Base-by-base conservation (phyloP, 768 basidiomycete genomes). In the Macrolepiota dolichaula region DNA sequence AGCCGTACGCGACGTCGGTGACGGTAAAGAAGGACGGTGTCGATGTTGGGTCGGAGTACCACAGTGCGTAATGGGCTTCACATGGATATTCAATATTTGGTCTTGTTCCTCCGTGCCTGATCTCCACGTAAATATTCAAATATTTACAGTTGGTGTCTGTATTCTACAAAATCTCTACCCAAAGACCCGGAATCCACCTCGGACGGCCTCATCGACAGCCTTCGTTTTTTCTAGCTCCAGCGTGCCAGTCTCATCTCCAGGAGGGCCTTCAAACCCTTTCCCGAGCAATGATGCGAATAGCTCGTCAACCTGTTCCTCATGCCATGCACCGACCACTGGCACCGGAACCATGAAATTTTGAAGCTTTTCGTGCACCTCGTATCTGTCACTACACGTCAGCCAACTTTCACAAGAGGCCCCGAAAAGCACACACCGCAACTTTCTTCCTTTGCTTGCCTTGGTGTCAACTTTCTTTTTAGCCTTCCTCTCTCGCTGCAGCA, bases 271-370 rank as follows among this genome's bases (percentile, higher is more conserved):
- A 58, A 84, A 86, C 7, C 88, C 88, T 70, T 81, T 87, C 1
- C 96, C 95, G 32, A 98, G 79, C 47, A 99, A 73, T 29, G 91
- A 93, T 25, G 86, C 81, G 73, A 99, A 98, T 57, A 98, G 74
- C 71, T 98, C 96, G 69, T 99, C 96, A 57, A 95, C 83, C 76
- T 98, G 97, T 69, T 94, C 94, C 62, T 98, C 94, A 64, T 96
- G 94, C 97, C 97, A 99, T 58, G 77, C 81, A 29, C 85, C 86
- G 36, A 74, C 71, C 13, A 78, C 70, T 6, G 85, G 83, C 12
- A 95, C 87, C 5, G 96, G 96, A 1, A 95, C 92, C 90, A 96
- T 96, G 71, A 98, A 98, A 73, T 95, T 94, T 72, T 95, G 92
- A 53, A 97, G 77, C 76, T 97, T 98, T 68, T 98, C 95, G 69